A percentile compares a stretch with the other conserved stretches of the same genome.
Conservation (phyloP, 495 filamentous ascomycete genomes). For the Darksidea phi region DNA sequence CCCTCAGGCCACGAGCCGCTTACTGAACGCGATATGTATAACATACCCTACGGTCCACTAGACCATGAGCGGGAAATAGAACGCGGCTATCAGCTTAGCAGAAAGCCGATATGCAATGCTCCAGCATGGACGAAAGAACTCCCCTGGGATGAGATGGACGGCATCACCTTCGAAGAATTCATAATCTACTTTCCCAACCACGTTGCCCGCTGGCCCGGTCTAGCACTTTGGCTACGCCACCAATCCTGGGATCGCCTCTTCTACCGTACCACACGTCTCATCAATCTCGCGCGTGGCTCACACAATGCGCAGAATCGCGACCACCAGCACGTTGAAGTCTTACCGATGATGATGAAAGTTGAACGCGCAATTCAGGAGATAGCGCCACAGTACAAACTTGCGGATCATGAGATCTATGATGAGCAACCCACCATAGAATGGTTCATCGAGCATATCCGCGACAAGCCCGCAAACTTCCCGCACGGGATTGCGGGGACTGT, state of each 20-base stretch:
- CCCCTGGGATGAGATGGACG: constrained; percentile 18
- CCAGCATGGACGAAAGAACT: neutral
- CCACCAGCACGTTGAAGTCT: neutral
- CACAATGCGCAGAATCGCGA: neutral
- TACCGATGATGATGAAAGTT: constrained; percentile 13
- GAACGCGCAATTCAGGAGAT: constrained; percentile 12
- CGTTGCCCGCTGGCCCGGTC: constrained; percentile 18
- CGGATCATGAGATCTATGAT: neutral
- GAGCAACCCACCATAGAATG: neutral
- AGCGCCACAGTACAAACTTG: neutral
- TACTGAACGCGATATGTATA: neutral
- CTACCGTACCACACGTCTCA: neutral
- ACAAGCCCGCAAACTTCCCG: neutral
- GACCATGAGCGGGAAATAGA: neutral
- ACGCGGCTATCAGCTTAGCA: constrained; percentile 12
- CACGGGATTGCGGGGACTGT: neutral
- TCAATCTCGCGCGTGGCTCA: constrained; percentile 18
- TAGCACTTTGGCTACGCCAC: constrained; percentile 8
- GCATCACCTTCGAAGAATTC: constrained; percentile 25
- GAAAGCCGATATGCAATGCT: constrained; percentile 15
- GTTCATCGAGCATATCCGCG: neutral
- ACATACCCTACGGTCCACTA: neutral
- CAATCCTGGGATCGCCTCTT: constrained; percentile 7
- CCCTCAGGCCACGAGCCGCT: constrained; percentile 2
- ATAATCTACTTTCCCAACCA: constrained; percentile 32